Evolutionary conservation across 805 yeast species (phyloP).

Genomic region (Yamadazyma philogaea): DNA sequence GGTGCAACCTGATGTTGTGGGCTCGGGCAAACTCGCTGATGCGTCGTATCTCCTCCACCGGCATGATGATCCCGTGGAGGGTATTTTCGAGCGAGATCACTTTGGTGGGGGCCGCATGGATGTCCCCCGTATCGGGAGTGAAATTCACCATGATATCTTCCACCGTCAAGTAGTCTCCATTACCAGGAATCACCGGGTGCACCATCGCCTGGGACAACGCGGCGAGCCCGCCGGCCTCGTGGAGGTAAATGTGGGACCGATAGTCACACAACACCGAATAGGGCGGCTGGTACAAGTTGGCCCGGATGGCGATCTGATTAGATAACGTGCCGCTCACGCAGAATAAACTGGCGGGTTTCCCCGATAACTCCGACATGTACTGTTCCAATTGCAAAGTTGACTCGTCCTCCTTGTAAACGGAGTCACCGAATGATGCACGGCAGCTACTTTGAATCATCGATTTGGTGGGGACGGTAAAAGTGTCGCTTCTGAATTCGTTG

Average conservation of each 20-base stretch:
- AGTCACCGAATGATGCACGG: slow-evolving; percentile 37
- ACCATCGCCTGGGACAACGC: slow-evolving; percentile 43
- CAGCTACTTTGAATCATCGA: slow-evolving; percentile 58
- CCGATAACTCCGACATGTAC: slow-evolving; percentile 34
- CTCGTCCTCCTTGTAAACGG: slow-evolving; percentile 42
- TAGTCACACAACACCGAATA: slow-evolving; percentile 38
- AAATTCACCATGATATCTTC: slow-evolving; percentile 35
- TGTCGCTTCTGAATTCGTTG: slow-evolving; percentile 56
- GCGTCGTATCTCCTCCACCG: slow-evolving; percentile 36
- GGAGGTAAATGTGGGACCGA: slow-evolving; percentile 34
- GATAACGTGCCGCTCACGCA: slow-evolving; percentile 44
- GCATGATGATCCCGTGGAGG: slow-evolving; percentile 40
- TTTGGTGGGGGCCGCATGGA: slow-evolving; percentile 44
- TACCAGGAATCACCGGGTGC: slow-evolving; percentile 34
- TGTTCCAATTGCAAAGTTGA: slow-evolving; percentile 32
- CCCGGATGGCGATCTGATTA: slow-evolving; percentile 39
- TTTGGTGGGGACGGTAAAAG: slow-evolving; percentile 84
- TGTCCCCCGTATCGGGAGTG: slow-evolving; percentile 43
- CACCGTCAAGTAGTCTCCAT: slow-evolving; percentile 34
- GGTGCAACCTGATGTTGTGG: slow-evolving; percentile 34
- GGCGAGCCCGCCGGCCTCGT: slow-evolving; percentile 45
- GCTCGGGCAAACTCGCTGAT: slow-evolving; percentile 33
- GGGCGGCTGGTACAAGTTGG: slow-evolving; percentile 42
- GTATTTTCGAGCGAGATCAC: slow-evolving; percentile 44
- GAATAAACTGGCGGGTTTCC: slow-evolving; percentile 38